phyloP scores from a whole-genome alignment of 2,329 filamentous ascomycete genomes.

The Cercospora janseana region DNA sequence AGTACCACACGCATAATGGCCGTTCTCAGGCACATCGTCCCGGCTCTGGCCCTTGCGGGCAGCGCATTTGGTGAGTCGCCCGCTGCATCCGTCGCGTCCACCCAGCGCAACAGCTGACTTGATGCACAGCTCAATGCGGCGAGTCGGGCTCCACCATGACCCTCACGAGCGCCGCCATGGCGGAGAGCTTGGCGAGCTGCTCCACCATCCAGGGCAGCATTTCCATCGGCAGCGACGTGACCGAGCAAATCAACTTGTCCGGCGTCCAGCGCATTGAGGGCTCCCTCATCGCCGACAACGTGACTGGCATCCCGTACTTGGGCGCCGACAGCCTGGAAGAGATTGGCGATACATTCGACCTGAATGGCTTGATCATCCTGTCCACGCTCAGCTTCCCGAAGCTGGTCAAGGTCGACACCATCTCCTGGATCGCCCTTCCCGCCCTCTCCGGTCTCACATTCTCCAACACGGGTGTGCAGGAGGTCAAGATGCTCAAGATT shows the following conservation, averaged over 20 bases:
- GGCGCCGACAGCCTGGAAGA: conserved; percentile 58
- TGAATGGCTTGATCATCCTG: conserved; percentile 68
- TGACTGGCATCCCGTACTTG: conserved; percentile 63
- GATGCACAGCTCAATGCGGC: conserved; percentile 36
- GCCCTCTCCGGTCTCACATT: conserved; percentile 60
- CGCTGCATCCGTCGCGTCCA: neutral
- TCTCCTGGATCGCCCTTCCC: conserved; percentile 72
- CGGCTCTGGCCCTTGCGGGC: conserved; percentile 56
- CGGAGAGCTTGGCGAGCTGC: conserved; percentile 61
- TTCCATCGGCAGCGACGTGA: conserved; percentile 57
- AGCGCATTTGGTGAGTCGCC: conserved; percentile 49
- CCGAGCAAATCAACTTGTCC: conserved; percentile 60
- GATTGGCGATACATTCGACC: conserved; percentile 68
- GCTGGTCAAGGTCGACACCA: conserved; percentile 63
- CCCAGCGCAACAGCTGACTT: conserved; percentile 23
- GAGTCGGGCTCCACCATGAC: conserved; percentile 50
- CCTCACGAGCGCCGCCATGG: conserved; percentile 61
- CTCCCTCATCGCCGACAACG: conserved; percentile 52
- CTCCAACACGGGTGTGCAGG: conserved; percentile 59
- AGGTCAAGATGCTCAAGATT: conserved; percentile 69
- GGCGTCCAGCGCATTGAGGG: conserved; percentile 61
- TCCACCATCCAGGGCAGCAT: conserved; percentile 67
- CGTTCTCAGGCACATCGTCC: conserved; percentile 56
- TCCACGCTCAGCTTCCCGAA: conserved; percentile 64
- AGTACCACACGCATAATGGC: conserved; percentile 44